Evolutionary conservation across 257 asterid species (phyloP), one percentile per base, ranked within the genome.

Genomic region (Nyctanthes arbortristis): DNA sequence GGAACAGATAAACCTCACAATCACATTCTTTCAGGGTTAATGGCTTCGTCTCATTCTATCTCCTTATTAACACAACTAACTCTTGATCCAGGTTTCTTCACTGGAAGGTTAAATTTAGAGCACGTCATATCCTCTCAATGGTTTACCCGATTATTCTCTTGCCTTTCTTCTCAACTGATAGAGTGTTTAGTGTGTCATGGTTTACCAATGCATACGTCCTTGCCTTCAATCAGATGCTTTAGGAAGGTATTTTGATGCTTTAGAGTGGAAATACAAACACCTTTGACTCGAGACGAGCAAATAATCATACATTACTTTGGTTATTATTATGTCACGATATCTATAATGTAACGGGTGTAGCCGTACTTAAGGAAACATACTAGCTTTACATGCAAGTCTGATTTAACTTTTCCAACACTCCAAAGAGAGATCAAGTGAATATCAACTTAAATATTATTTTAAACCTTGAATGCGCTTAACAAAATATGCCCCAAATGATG

Each of bases 401-500:
- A 5, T 43, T 60, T 74, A 12, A 68, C 63, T 64, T 36, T 18
- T 35, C 32, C 59, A 73, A 54, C 45, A 73, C 39, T 35, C 47
- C 64, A 20, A n/a, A 60, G 29, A 47, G 34, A 43, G 67, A 57
- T 24, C 2, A 28, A 5, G 64, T 37, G 25, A 65, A 52, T 35
- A 43, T 65, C 66, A 66, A 61, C 43, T 58, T 45, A 49, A 72
- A 55, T 39, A 64, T 61, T 40, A 43, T 54, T 40, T 45, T 62
- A 71, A 61, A 68, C 63, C 65, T 7, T n/a, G 49, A 8, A 61
- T 9, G 47, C 47, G 9, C 8, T 33, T 62, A 11, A 33, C 24
- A 40, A 22, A 34, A 33, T 27, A 29, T n/a, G 37, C 24, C 31
- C 29, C 57, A 10, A 63, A 56, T 20, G 34, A 35, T 39, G 35